Percentiles rank a stretch among this genome's conserved stretches.
These are phyloP conservation scores for Ceratobasidium sp. DNA, from an alignment of 1,284 basidiomycete species.

Conservation along the genomic window DNA sequence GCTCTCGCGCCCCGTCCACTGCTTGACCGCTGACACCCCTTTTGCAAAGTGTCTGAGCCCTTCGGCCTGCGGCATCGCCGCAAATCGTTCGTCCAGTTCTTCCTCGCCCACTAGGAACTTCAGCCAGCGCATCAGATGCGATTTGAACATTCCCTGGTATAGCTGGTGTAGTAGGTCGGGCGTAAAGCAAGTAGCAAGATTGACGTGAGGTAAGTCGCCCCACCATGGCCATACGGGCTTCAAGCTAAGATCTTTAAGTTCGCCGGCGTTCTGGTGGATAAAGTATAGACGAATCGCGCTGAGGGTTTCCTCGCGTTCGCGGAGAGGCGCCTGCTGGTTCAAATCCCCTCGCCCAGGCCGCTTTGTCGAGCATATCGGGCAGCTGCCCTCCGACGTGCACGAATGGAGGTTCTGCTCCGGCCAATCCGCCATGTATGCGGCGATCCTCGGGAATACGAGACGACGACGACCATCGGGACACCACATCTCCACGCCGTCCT, in stretches of 20 bases:
- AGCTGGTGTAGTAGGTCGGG: slow-evolving; percentile 43
- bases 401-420: slow-evolving; percentile 14
- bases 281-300: background rate
- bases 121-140: slow-evolving; percentile 21
- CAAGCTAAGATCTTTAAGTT: background rate
- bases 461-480: slow-evolving; percentile 21
- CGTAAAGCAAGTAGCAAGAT: slow-evolving; percentile 44
- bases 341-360: background rate
- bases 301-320: slow-evolving; percentile 17
- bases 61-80: slow-evolving; percentile 19
- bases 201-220: slow-evolving; percentile 35
- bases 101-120: background rate
- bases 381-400: slow-evolving; percentile 16
- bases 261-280: background rate
- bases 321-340: background rate
- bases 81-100: background rate
- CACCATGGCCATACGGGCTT: slow-evolving; percentile 39
- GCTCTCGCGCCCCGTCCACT: slow-evolving; percentile 29
- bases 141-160: slow-evolving; percentile 24
- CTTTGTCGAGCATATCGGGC: slow-evolving; percentile 6
- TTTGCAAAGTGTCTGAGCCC: slow-evolving; percentile 23
- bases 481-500: slow-evolving; percentile 31
- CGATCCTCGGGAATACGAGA: slow-evolving; percentile 1
- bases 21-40: slow-evolving; percentile 4
- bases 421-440: slow-evolving; percentile 22